phyloP scores from a whole-genome alignment of 2,329 filamentous ascomycete genomes.

The Fusarium circinatum region DNA sequence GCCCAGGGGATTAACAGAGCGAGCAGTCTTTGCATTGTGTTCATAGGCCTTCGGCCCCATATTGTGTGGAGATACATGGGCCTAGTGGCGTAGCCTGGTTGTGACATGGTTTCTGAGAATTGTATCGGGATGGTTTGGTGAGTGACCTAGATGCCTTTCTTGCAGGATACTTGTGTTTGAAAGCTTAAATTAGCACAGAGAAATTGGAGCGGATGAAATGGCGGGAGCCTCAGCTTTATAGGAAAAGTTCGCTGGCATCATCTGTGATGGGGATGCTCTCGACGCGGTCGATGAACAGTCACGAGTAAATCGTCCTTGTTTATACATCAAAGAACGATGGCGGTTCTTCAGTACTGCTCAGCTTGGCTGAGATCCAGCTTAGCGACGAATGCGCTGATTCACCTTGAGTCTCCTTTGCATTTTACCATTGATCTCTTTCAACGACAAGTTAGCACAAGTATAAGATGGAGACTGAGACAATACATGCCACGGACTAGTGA shows the following conservation, averaged over 20 bases:
- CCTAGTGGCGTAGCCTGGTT: accelerated
- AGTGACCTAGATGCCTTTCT: not conserved
- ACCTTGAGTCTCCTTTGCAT: accelerated
- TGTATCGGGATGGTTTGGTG: not conserved
- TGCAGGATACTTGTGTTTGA: not conserved
- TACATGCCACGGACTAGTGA: accelerated
- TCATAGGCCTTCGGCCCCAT: not conserved
- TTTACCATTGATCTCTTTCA: too few species aligned
- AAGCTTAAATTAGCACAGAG: accelerated
- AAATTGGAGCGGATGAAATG: accelerated
- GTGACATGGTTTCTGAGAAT: not conserved
- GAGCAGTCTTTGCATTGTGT: accelerated
- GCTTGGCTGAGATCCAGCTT: too few species aligned
- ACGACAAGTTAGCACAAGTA: too few species aligned
- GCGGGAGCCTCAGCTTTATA: not conserved
- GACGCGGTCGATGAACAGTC: not conserved
- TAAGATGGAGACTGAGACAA: too few species aligned
- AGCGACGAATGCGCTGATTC: accelerated
- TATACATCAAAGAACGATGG: not conserved
- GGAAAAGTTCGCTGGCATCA: not conserved
- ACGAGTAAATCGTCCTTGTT: accelerated
- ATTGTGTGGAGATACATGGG: not conserved
- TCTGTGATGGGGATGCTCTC: not conserved
- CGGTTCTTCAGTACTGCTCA: not conserved
- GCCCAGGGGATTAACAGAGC: not conserved